Conservation (phyloP, 768 basidiomycete genomes). For the Clitopilus hobsonii region DNA sequence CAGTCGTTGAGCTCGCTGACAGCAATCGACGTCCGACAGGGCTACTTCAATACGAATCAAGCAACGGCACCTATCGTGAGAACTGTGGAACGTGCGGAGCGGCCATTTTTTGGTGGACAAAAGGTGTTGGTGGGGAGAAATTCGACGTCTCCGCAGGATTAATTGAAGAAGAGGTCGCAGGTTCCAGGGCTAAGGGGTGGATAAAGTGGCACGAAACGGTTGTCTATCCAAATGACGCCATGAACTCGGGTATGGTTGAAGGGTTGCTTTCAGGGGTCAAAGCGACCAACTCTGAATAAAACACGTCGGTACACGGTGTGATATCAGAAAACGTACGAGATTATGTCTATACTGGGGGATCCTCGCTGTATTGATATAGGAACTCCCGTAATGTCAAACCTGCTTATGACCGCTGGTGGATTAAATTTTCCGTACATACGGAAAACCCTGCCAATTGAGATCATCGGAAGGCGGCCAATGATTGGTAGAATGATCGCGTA, state of each 20-base stretch:
- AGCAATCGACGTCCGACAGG: background rate
- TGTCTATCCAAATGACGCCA: background rate
- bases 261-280: background rate
- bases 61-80: constrained; percentile 10
- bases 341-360: too few relatives aligned
- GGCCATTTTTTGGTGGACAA: constrained; percentile 15
- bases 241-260: background rate
- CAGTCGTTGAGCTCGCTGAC: background rate
- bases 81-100: constrained; percentile 19
- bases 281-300: background rate
- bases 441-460: too few relatives aligned
- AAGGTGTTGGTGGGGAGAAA: background rate
- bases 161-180: background rate
- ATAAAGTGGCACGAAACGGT: background rate
- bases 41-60: background rate
- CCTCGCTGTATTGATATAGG: too few relatives aligned
- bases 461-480: too few relatives aligned
- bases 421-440: too few relatives aligned
- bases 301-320: background rate
- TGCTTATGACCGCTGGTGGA: too few relatives aligned
- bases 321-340: too few relatives aligned
- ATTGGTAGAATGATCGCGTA: too few relatives aligned
- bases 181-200: background rate
- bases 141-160: background rate
- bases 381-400: too few relatives aligned